phyloP scores from a whole-genome alignment of 768 basidiomycete genomes.

The Hypholoma fasciculare region DNA sequence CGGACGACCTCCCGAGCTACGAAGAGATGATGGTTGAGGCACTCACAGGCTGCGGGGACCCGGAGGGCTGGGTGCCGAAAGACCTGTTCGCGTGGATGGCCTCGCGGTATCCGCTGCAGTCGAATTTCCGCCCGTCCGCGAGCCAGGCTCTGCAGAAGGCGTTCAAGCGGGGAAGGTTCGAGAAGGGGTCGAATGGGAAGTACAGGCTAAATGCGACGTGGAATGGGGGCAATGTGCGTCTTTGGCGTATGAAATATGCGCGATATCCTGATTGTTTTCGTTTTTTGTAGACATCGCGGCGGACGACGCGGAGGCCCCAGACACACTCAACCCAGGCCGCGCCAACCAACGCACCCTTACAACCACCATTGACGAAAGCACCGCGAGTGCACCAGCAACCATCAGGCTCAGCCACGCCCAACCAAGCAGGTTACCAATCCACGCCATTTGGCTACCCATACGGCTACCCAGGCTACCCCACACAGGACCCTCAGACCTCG shows the following conservation, averaged over 20 bases:
- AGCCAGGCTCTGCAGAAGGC: conserved; percentile 90
- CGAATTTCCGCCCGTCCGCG: conserved; percentile 88
- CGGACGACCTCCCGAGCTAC: conserved; percentile 75
- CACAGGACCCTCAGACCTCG: conserved; percentile 21
- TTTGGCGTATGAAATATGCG: not conserved
- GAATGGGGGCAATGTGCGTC: conserved; percentile 79
- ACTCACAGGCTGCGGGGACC: conserved; percentile 60
- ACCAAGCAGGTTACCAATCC: conserved; percentile 33
- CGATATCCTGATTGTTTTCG: not conserved
- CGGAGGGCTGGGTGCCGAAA: conserved; percentile 83
- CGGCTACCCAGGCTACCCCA: conserved; percentile 19
- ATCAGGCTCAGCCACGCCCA: not conserved
- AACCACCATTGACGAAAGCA: conserved; percentile 62
- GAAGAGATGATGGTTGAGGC: conserved; percentile 93
- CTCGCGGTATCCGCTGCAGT: conserved; percentile 75
- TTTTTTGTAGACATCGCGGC: conserved; percentile 60
- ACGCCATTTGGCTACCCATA: conserved; percentile 44
- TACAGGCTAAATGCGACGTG: conserved; percentile 76
- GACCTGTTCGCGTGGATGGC: conserved; percentile 86
- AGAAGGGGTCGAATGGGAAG: conserved; percentile 71
- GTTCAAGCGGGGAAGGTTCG: conserved; percentile 76
- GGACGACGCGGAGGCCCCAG: conserved; percentile 82
- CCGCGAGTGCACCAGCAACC: conserved; percentile 43
- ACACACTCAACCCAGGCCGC: conserved; percentile 37
- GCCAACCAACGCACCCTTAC: conserved; percentile 27